Evolutionary conservation across 1,284 basidiomycete species (phyloP).

Genomic region (Cutaneotrichosporon sp.): DNA sequence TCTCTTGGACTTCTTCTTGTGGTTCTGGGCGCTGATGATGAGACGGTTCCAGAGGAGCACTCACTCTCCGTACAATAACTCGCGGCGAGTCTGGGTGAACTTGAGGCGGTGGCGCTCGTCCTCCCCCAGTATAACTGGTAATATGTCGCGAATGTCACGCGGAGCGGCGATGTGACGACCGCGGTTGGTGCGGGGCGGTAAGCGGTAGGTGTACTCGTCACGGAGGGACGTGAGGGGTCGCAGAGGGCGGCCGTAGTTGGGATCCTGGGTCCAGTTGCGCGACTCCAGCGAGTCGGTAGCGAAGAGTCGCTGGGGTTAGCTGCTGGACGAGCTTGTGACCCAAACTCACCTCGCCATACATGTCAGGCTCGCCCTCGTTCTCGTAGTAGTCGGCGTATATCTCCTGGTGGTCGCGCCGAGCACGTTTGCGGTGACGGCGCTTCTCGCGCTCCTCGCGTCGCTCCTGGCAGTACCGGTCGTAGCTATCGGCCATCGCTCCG

Average conservation of each 20-base stretch:
- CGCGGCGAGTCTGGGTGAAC: not conserved
- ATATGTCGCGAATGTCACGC: not conserved
- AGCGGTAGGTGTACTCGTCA: not conserved
- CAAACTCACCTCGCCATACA: not conserved
- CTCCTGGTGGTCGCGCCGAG: not conserved
- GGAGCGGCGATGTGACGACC: not conserved
- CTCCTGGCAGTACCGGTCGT: not conserved
- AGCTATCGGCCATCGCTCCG: not conserved
- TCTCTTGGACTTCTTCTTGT: not conserved
- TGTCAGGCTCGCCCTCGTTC: not conserved
- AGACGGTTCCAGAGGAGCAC: not conserved
- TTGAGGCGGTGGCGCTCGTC: not conserved
- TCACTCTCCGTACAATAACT: not conserved
- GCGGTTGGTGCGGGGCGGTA: not conserved
- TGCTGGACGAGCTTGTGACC: no score
- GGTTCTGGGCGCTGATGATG: not conserved
- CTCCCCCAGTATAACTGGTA: constrained; percentile 6
- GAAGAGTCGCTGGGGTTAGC: constrained; percentile 10
- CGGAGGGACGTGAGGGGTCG: not conserved
- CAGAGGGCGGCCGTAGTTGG: not conserved
- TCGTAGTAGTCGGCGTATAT: not conserved
- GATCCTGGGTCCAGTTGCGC: not conserved
- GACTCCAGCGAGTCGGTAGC: not conserved
- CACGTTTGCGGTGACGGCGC: not conserved
- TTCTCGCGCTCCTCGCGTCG: not conserved